A percentile compares a stretch with the other conserved stretches of the same genome.
Evolutionary conservation across 345 rosid species (phyloP).

Genomic region (Syzygium grande): DNA sequence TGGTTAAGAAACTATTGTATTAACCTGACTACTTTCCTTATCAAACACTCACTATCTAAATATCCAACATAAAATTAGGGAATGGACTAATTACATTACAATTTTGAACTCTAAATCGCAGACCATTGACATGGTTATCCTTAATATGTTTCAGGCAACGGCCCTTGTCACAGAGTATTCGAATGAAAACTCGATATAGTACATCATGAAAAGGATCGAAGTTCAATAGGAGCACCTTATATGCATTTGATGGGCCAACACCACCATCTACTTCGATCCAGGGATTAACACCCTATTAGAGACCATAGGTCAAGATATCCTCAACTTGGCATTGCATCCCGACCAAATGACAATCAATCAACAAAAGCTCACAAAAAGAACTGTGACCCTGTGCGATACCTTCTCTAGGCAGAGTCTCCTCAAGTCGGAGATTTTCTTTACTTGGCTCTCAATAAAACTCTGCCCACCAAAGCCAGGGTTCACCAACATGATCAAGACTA

Average conservation of each 20-base stretch:
- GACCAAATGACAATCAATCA: not conserved
- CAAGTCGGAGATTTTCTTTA: conserved; percentile 85
- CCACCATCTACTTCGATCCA: conserved; percentile 99
- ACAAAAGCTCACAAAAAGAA: not conserved
- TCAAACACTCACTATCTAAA: not conserved
- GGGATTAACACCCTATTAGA: conserved; percentile 77
- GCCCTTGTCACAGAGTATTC: not conserved
- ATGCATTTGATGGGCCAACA: conserved; percentile 91
- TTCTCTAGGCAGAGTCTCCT: conserved; percentile 82
- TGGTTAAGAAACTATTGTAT: not conserved
- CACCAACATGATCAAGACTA: conserved; percentile 96
- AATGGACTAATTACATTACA: not conserved
- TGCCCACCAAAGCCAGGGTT: conserved; percentile 99
- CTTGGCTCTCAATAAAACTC: conserved; percentile 99
- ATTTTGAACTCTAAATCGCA: not conserved
- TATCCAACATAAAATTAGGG: not conserved
- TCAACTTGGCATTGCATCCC: not conserved
- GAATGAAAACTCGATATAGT: not conserved
- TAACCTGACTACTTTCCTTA: not conserved
- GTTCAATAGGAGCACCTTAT: conserved; percentile 43
- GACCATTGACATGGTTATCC: not conserved
- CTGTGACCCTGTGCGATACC: conserved; percentile 23
- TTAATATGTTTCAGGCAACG: not conserved
- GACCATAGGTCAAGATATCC: not conserved
- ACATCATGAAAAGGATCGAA: not conserved